phyloP scores from a whole-genome alignment of 2,329 filamentous ascomycete species.

The Diaporthe velutina region DNA sequence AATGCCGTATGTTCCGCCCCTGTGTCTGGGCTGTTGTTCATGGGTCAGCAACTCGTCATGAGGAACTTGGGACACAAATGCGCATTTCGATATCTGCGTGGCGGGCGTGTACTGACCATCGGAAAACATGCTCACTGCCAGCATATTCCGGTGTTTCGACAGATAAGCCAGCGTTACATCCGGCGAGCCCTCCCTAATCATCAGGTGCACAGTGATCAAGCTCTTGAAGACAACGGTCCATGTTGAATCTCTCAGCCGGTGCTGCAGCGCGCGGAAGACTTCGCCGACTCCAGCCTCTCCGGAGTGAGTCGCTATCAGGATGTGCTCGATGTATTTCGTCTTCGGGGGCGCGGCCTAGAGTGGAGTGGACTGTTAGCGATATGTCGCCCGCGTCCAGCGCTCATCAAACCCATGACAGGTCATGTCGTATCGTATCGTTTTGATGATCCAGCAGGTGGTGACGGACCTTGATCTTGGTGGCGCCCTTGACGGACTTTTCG shows the following conservation, averaged over 20 bases:
- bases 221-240: slow-evolving; percentile 99
- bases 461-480: slow-evolving; percentile 93
- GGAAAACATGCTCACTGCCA: slow-evolving; percentile 91
- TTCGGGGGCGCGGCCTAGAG: slow-evolving; percentile 91
- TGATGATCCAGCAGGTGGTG: slow-evolving; percentile 3
- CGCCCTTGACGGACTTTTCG: slow-evolving; percentile 99
- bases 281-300: slow-evolving; percentile 96
- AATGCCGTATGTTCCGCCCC: slow-evolving; percentile 93
- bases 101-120: slow-evolving; percentile 75
- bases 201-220: slow-evolving; percentile 93
- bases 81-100: neutral
- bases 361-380: slow-evolving; percentile 39
- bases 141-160: slow-evolving; percentile 82
- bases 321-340: slow-evolving; percentile 99
- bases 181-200: slow-evolving; percentile 94
- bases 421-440: neutral
- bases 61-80: neutral
- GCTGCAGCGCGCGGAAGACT: slow-evolving; percentile 92
- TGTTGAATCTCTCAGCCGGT: slow-evolving; percentile 92
- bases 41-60: slow-evolving; percentile 41
- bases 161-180: slow-evolving; percentile 91
- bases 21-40: slow-evolving; percentile 84
- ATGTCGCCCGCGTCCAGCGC: slow-evolving; percentile 35
- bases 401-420: neutral
- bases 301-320: slow-evolving; percentile 92